Evolutionary conservation across 2,329 filamentous ascomycete genomes (phyloP), one percentile per base, ranked within the genome.

Genomic region (Sporothrix euskadiensis): DNA sequence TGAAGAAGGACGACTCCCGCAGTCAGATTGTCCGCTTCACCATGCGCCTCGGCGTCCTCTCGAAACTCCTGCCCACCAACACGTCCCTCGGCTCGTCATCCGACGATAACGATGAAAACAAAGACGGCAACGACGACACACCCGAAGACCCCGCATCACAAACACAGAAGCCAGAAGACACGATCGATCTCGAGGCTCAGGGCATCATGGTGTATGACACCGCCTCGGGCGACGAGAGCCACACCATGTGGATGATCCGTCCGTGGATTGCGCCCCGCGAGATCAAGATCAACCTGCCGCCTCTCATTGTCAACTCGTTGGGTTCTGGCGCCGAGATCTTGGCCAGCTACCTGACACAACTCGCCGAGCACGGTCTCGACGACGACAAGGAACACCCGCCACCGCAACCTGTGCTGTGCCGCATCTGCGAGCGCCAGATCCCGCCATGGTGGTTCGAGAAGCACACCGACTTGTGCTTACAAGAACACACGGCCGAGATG

Each of bases 381-480:
- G 93, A 92, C 75, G 90, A 92, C 26, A 88, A 88, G 69, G 89
- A 91, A 78, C 91, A 94, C 80, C 90, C 94, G 10, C 93, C 94
- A 2, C 94, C 95, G 0, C 86, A 90, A 12, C 93, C 94, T 0
- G 92, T 98, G 4, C 88, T 99, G 19, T 99, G 96, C 81, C 94
- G 96, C 71, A 98, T 99, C 72, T 99, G 96, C 81, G 96, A 99
- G 81, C 93, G 96, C 71, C 94, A 98, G 75, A 98, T 99, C 75
- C 94, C 94, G 4, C 94, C 95, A 0, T 99, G 96, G 96, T 99
- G 96, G 97, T 99, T 99, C 78, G 96, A 99, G 83, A 99, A 98
- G 82, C 96, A 99, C 81, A 97, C 95, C 1, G 97, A 99, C 78
- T 85, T 98, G 26, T 99, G 96, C 79, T 85, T 98, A 72, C 94